Conservation (phyloP, 2,329 filamentous ascomycete species). For the Fusarium acutatum region DNA sequence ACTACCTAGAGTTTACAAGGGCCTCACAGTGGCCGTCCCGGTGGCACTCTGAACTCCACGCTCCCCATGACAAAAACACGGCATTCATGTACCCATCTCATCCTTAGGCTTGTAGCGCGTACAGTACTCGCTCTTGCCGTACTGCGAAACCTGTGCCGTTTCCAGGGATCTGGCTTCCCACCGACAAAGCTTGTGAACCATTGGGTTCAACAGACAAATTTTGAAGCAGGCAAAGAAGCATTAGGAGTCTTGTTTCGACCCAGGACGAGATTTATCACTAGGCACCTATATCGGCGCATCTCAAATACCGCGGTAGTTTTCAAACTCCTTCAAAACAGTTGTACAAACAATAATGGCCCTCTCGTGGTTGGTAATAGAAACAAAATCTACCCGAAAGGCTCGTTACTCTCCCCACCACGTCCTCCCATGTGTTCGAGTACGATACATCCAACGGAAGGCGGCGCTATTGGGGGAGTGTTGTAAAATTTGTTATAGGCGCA, state of each 20-base stretch:
- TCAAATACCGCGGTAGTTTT: not conserved
- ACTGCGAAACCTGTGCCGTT: not conserved
- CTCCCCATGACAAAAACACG: not conserved
- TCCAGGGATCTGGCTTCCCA: not conserved
- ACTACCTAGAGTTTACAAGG: not conserved
- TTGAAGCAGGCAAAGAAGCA: not conserved
- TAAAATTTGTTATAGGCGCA: constrained; percentile 18
- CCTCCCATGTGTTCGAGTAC: constrained; percentile 38
- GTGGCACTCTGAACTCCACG: not conserved
- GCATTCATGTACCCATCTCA: not conserved
- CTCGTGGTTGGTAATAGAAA: not conserved
- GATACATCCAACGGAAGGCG: constrained; percentile 20
- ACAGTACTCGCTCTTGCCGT: not conserved
- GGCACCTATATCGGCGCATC: not conserved
- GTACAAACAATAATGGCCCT: not conserved
- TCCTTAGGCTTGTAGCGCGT: not conserved
- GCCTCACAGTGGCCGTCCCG: not conserved
- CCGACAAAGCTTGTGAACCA: not conserved
- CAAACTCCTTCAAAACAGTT: not conserved
- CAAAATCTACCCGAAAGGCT: constrained; percentile 10
- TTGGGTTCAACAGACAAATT: constrained; percentile 5
- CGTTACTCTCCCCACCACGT: constrained; percentile 29
- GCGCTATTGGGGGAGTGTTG: constrained; percentile 30
- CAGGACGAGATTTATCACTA: not conserved
- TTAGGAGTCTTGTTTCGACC: not conserved